Evolutionary conservation across 2,329 filamentous ascomycete genomes (phyloP).

Genomic region (Thielaviopsis cerberus): DNA sequence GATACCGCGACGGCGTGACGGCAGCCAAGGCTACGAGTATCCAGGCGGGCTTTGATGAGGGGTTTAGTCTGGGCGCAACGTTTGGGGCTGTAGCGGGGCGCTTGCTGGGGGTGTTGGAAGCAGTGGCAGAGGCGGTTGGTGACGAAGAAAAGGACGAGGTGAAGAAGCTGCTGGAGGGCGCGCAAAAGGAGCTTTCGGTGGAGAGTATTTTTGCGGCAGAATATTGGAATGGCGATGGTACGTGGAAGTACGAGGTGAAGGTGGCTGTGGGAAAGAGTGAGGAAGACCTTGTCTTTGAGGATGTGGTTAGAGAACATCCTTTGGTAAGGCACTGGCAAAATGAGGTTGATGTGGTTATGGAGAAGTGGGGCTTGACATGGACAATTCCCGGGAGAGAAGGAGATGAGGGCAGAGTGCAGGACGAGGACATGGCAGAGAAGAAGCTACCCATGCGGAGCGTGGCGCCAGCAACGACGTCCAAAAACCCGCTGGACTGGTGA

Average conservation of each 20-base stretch:
- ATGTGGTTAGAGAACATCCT: conserved; percentile 51
- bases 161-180: conserved; percentile 26
- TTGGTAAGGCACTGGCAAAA: conserved; percentile 37
- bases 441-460: conserved; percentile 18
- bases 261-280: conserved; percentile 14
- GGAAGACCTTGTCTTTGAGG: conserved; percentile 33
- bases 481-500: conserved; percentile 15
- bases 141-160: conserved; percentile 15
- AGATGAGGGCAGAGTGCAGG: conserved; percentile 17
- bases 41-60: conserved; percentile 81
- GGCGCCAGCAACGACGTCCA: conserved; percentile 8
- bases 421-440: conserved; percentile 19
- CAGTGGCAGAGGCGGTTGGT: conserved; percentile 35
- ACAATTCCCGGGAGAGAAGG: conserved; percentile 9
- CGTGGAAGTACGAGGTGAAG: conserved; percentile 46
- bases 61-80: conserved; percentile 66
- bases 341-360: conserved; percentile 4
- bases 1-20: conserved; percentile 76
- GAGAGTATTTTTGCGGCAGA: conserved; percentile 42
- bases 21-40: conserved; percentile 57
- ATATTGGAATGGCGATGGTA: conserved; percentile 53
- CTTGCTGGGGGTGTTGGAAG: conserved; percentile 61
- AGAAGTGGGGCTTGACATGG: conserved; percentile 8
- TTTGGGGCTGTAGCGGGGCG: conserved; percentile 58
- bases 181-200: conserved; percentile 40